phyloP scores from a whole-genome alignment of 306 rosid genomes.

The Cyamopsis tetragonoloba region DNA sequence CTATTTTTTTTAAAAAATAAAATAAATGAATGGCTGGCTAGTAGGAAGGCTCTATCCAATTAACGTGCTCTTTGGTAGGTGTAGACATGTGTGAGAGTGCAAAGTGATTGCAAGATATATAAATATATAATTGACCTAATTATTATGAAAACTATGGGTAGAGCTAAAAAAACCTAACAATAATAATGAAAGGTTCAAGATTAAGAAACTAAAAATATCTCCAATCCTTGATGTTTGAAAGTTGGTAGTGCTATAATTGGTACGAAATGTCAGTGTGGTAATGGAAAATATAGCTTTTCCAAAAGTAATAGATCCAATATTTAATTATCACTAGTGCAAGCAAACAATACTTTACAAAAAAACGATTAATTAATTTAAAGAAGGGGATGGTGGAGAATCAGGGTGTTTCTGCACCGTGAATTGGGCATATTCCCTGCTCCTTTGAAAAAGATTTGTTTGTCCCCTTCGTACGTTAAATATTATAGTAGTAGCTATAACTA shows the following conservation, averaged over 20 bases:
- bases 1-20: not conserved
- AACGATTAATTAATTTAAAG: not conserved
- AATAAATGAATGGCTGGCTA: not conserved
- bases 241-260: conserved; percentile 26
- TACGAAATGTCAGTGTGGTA: conserved; percentile 31
- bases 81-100: not conserved
- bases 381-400: conserved; percentile 58
- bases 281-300: conserved; percentile 20
- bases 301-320: conserved; percentile 17
- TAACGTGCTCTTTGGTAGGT: not conserved
- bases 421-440: conserved; percentile 53
- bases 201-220: conserved; percentile 22
- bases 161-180: conserved; percentile 18
- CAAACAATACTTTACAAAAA: conserved; percentile 3
- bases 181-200: not conserved
- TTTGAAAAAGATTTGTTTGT: conserved; percentile 47
- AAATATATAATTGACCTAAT: not conserved
- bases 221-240: conserved; percentile 29
- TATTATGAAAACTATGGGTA: conserved; percentile 20
- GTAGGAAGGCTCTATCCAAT: not conserved
- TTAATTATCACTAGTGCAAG: not conserved
- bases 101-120: not conserved
- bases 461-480: conserved; percentile 10
- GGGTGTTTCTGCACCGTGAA: conserved; percentile 50
- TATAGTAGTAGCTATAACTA: too few species aligned